Conservation (phyloP, 768 basidiomycete species). For the Kwoniella sp. region DNA sequence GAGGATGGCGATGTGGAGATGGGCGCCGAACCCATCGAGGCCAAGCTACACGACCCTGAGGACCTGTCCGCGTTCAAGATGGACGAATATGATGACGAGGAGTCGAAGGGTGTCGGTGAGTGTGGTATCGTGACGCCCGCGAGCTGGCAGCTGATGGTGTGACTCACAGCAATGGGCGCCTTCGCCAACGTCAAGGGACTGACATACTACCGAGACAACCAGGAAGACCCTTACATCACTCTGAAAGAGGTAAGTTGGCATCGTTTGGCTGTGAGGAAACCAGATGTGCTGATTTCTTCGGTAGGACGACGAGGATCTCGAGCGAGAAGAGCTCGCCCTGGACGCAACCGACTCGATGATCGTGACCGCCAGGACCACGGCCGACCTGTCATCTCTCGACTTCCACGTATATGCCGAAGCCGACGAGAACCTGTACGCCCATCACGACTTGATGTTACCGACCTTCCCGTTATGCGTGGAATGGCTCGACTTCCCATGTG, state of each 20-base stretch:
- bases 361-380: constrained; percentile 88
- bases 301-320: constrained; percentile 61
- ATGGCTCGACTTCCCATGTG: constrained; percentile 86
- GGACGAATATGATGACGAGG: constrained; percentile 87
- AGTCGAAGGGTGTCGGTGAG: constrained; percentile 50
- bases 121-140: constrained; percentile 22
- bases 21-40: constrained; percentile 38
- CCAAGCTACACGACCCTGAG: constrained; percentile 53
- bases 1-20: constrained; percentile 51
- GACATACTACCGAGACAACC: constrained; percentile 81
- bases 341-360: constrained; percentile 87
- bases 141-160: neutral
- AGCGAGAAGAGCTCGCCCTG: constrained; percentile 83
- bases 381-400: constrained; percentile 92
- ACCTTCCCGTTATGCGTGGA: constrained; percentile 94
- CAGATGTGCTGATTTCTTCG: neutral
- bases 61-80: constrained; percentile 83
- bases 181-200: constrained; percentile 96
- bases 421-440: constrained; percentile 72
- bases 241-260: constrained; percentile 70
- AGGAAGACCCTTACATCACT: constrained; percentile 95
- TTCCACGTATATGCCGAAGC: constrained; percentile 89
- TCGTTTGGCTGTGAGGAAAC: neutral
- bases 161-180: constrained; percentile 57
- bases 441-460: constrained; percentile 96